A percentile compares a stretch with the other conserved stretches of the same genome.
Evolutionary conservation across 768 basidiomycete genomes (phyloP).

Genomic region (Kwoniella sp.): DNA sequence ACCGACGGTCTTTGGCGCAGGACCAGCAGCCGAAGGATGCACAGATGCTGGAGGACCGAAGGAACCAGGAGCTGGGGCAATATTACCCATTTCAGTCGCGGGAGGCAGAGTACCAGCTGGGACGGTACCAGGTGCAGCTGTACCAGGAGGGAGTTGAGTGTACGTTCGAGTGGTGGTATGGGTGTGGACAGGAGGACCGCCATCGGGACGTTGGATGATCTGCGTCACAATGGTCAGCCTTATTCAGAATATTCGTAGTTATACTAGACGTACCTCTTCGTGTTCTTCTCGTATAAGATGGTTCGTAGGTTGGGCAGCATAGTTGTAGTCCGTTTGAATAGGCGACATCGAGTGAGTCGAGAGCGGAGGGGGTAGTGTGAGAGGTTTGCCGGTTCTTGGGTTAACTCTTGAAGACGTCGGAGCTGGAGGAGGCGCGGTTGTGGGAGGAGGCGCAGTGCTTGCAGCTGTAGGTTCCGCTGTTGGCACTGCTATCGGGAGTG

Average conservation of each 20-base stretch:
- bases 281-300: constrained; percentile 45
- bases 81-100: neutral
- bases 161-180: constrained; percentile 46
- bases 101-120: neutral
- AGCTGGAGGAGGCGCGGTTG: neutral
- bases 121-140: constrained; percentile 2
- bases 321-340: constrained; percentile 26
- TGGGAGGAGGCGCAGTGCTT: constrained; percentile 7
- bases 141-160: constrained; percentile 17
- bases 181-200: constrained; percentile 39
- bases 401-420: constrained; percentile 33
- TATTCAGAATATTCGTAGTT: neutral
- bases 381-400: constrained; percentile 44
- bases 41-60: constrained; percentile 15
- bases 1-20: constrained; percentile 13
- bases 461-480: constrained; percentile 14
- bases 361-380: constrained; percentile 37
- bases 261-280: constrained; percentile 43
- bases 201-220: constrained; percentile 43
- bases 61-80: neutral
- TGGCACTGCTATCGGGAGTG: constrained; percentile 10
- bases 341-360: constrained; percentile 39
- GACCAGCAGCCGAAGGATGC: constrained; percentile 14
- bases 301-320: constrained; percentile 15
- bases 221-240: constrained; percentile 7